A percentile compares a stretch with the other conserved stretches of the same genome.
phyloP scores from a whole-genome alignment of 306 rosid species.

The Boehmeria nivea region DNA sequence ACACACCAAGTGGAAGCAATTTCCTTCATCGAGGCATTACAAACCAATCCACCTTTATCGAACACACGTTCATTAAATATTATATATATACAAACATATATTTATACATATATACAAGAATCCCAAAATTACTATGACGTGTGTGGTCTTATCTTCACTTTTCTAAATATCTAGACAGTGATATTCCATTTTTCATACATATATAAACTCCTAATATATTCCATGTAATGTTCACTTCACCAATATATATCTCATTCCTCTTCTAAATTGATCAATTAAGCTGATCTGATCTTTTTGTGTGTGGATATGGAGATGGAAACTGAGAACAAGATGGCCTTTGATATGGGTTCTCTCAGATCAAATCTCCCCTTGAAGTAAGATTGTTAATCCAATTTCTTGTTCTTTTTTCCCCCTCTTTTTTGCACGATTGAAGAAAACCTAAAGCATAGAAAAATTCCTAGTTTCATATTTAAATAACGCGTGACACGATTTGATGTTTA shows the following conservation, averaged over 20 bases:
- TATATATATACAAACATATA: no score
- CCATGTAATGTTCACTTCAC: not conserved
- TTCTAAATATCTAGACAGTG: constrained; percentile 11
- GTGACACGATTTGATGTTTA: no score
- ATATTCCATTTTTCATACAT: not conserved
- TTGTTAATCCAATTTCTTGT: not conserved
- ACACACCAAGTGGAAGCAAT: constrained; percentile 11
- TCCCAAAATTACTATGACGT: not conserved
- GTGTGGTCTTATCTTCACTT: constrained; percentile 19
- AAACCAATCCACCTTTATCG: constrained; percentile 37
- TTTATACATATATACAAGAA: no score
- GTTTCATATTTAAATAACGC: not conserved
- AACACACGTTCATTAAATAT: constrained; percentile 1
- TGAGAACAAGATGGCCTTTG: constrained; percentile 38
- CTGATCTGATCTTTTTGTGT: constrained; percentile 5
- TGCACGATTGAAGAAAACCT: no score
- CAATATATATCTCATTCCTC: not conserved
- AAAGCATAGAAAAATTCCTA: no score
- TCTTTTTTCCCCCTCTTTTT: not conserved
- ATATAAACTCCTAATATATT: not conserved
- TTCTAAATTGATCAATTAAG: no score
- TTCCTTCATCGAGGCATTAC: constrained; percentile 19
- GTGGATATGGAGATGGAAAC: constrained; percentile 34
- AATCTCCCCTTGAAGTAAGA: constrained; percentile 63
- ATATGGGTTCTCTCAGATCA: constrained; percentile 62